Conservation (phyloP, 306 rosid species). For the Gastrolobium bilobum region DNA sequence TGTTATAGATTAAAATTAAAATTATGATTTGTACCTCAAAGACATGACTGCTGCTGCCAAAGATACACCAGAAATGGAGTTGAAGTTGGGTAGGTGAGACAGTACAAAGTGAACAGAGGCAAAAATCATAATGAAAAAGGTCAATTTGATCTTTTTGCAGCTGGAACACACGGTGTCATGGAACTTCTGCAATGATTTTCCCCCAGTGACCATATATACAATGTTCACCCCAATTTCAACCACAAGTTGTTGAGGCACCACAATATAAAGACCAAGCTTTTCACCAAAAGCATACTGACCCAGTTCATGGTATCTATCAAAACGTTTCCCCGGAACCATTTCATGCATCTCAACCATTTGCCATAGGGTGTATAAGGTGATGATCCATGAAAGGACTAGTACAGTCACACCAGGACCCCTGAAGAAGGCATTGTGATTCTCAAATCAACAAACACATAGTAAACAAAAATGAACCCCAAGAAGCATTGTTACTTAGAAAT, state of each 20-base stretch:
- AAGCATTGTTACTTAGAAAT: not conserved
- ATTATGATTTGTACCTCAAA: slow-evolving; percentile 57
- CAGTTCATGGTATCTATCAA: slow-evolving; percentile 80
- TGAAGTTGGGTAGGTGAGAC: slow-evolving; percentile 80
- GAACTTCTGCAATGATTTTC: slow-evolving; percentile 71
- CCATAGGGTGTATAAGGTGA: slow-evolving; percentile 77
- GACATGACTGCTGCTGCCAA: slow-evolving; percentile 86
- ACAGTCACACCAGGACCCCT: slow-evolving; percentile 82
- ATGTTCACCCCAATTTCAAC: slow-evolving; percentile 73
- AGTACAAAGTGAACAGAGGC: slow-evolving; percentile 78
- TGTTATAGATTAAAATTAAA: not conserved
- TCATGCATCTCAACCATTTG: slow-evolving; percentile 94
- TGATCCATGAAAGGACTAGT: slow-evolving; percentile 70
- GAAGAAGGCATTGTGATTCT: not conserved
- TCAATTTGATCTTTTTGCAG: slow-evolving; percentile 61
- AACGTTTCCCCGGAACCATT: slow-evolving; percentile 81
- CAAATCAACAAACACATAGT: not conserved
- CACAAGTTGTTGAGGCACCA: slow-evolving; percentile 82
- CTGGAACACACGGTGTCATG: slow-evolving; percentile 54
- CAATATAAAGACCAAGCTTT: slow-evolving; percentile 79
- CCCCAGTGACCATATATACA: slow-evolving; percentile 83
- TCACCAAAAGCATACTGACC: slow-evolving; percentile 85
- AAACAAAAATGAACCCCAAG: not conserved
- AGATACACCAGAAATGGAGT: slow-evolving; percentile 75
- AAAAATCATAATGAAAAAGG: slow-evolving; percentile 78